Evolutionary conservation across 1,284 basidiomycete species (phyloP).

Genomic region (Coniophora puteana): DNA sequence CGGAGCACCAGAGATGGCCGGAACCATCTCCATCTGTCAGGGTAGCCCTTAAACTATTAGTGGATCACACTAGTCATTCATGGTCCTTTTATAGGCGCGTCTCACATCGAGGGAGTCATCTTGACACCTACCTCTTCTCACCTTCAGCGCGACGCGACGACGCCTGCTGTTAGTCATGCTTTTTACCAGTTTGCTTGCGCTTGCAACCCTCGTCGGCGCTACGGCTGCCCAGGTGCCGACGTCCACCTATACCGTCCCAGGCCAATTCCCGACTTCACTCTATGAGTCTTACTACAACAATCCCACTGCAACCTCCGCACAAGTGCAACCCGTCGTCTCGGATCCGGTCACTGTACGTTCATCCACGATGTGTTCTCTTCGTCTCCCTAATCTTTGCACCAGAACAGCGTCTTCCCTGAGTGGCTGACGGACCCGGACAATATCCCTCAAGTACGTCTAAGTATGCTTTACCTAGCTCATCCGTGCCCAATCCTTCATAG

Average conservation of each 20-base stretch:
- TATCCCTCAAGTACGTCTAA: constrained; percentile 43
- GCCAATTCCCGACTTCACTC: constrained; percentile 58
- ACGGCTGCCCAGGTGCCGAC: too few species aligned
- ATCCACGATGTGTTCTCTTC: constrained; percentile 2
- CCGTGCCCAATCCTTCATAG: constrained; percentile 15
- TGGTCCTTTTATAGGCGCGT: too few species aligned
- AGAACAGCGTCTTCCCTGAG: constrained; percentile 56
- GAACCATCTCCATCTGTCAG: too few species aligned
- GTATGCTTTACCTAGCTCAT: not conserved
- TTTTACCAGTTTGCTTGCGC: too few species aligned
- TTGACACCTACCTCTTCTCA: too few species aligned
- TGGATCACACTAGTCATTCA: too few species aligned
- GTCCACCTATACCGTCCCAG: constrained; percentile 54
- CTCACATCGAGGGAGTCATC: too few species aligned
- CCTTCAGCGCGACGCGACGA: too few species aligned
- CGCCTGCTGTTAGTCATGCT: too few species aligned
- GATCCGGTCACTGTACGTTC: constrained; percentile 57
- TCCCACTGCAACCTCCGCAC: constrained; percentile 63
- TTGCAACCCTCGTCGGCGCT: too few species aligned
- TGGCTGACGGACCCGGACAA: constrained; percentile 55
- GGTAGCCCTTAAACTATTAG: too few species aligned
- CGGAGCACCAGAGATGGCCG: too few species aligned
- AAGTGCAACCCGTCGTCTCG: constrained; percentile 68
- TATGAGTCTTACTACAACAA: constrained; percentile 67
- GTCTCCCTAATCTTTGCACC: not conserved